Base-by-base conservation (phyloP, 179 eudicot genomes). In the Silene noctiflora region DNA sequence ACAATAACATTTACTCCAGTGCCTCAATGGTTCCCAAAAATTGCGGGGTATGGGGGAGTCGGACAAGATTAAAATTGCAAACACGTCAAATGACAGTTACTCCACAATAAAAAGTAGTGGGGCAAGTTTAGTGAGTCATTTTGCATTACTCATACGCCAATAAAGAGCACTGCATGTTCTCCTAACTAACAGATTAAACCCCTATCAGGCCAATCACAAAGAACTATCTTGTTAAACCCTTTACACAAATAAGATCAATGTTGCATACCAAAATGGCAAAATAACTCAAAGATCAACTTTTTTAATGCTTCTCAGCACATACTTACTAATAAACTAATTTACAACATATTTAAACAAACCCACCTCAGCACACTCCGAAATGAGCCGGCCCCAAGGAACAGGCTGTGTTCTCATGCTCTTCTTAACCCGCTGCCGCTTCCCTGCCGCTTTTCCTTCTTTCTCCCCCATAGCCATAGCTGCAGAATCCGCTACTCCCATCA, bases 341-440 rank as follows among this genome's bases (percentile, higher is more conserved):
- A 64, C 59, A 62, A 29, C 27, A 75, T 24, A 19, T 8, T 4
- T 1, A 24, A 19, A 62, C 3, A 55, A 22, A 77, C 86, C 68
- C 39, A 93, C 98, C 93, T 90, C 84, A 29, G 97, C 81, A 60
- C 80, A 87, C 89, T 92, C 93, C 8, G 98, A 94, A 42, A 94
- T 88, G 48, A 94, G 96, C 83, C 89, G 87, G 46, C 90, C 97
- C 98, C 97, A 94, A 0, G 94, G 87, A 55, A 79, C 77, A 58
- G 85, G 79, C 55, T 83, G 85, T 5, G 73, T 76, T 69, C 83
- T 83, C 74, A 70, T 51, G 60, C 67, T 83, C 79, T 86, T 80
- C 75, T 86, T 93, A 83, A 79, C 79, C 3, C 81, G 75, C 19
- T 84, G 81, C 56, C 90, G 82, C 80, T 86, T 91, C 67, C 74